Percentiles rank a stretch among this genome's conserved stretches.
Conservation (phyloP, 1,284 basidiomycete genomes). For the Ustilago hordei region DNA sequence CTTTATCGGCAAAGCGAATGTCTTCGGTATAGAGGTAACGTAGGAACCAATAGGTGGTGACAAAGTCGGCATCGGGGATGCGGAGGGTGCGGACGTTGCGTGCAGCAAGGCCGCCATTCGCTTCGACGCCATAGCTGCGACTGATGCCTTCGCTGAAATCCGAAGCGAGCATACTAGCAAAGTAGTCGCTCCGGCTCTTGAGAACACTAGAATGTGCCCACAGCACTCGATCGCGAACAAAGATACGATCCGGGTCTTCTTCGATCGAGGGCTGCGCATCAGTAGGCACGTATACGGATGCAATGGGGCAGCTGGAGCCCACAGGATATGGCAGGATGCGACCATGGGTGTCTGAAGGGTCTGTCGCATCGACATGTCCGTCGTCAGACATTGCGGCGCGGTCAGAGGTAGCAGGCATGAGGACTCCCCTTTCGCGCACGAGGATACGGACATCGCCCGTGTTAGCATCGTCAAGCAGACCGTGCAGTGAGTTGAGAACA, state of each 20-base stretch:
- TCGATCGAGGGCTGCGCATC: constrained; percentile 18
- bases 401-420: constrained; percentile 10
- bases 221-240: constrained; percentile 72
- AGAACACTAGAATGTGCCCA: constrained; percentile 78
- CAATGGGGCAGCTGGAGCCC: constrained; percentile 24
- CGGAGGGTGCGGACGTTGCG: constrained; percentile 73
- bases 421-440: constrained; percentile 61
- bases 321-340: constrained; percentile 36
- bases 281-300: constrained; percentile 19
- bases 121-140: constrained; percentile 21
- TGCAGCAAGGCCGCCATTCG: constrained; percentile 8
- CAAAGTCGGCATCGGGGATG: constrained; percentile 84
- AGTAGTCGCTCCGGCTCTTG: constrained; percentile 78
- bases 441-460: constrained; percentile 66
- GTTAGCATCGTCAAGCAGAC: constrained; percentile 61
- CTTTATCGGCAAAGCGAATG: constrained; percentile 64
- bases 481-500: constrained; percentile 50
- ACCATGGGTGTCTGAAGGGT: neutral
- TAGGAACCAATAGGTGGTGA: constrained; percentile 84
- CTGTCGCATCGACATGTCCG: neutral
- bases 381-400: constrained; percentile 18
- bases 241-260: constrained; percentile 36
- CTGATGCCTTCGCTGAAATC: constrained; percentile 71
- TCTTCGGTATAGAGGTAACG: constrained; percentile 82
- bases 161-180: constrained; percentile 80